Base-by-base conservation (phyloP, 768 basidiomycete genomes). In the Termitomyces sp. region DNA sequence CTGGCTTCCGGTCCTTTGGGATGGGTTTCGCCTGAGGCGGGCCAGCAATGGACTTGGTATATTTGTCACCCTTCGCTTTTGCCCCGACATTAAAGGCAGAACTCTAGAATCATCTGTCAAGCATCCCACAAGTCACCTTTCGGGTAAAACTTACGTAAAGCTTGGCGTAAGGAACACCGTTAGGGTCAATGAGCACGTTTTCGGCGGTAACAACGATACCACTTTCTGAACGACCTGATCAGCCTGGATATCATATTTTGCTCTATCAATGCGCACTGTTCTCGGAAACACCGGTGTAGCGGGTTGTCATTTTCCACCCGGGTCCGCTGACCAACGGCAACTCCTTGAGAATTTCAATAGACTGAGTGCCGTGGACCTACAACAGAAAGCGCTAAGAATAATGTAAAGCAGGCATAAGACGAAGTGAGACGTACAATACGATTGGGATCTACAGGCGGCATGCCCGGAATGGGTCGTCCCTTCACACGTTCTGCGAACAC, bases 311-410 rank as follows among this genome's bases (percentile, higher is more conserved):
- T 55, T 76, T 87, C 92, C 92, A 95, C 8, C 90, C 93, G 2
- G 80, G 73, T 9, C 90, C 90, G 58, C 86, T 87, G 34, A 82
- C 85, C 0, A 78, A 67, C 0, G 92, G 92, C 47, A 95, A 72
- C n/a, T 85, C 81, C 66, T 84, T 88, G 57, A 94, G 65, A 28
- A 92, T 78, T 68, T 93, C 83, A 55, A 94, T 88, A 7, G 82
- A 83, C 66, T 93, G 90, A 11, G 83, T 82, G 5, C 74, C 91
- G 63, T 94, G 91, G 3, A 91, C 84, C 87, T 90, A 56, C 3
- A n/a, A 19, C 41, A 26, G 8, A 28, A 45, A n/a, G 2, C 7
- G 21, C 7, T 46, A 22, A 38, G 41, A n/a, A 43, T 15, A 7
- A 26, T 34, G 11, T 34, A 4, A 12, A 45, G 41, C 19, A 24